phyloP scores from a whole-genome alignment of 371 early-diverging fungal genomes.

The Mucor irregularis region DNA sequence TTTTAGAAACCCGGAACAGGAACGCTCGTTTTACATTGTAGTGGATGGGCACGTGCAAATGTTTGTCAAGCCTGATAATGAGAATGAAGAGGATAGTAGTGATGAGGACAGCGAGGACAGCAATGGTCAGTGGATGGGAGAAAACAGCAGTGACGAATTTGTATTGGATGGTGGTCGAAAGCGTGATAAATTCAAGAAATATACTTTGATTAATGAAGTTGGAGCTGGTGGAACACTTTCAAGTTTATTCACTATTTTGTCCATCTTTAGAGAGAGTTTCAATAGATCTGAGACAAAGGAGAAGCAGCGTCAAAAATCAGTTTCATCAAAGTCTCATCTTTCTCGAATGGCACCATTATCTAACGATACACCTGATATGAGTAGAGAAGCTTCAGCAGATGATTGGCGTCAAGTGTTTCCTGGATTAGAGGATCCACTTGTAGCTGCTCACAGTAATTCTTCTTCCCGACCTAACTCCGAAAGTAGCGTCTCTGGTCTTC shows the following conservation, averaged over 20 bases:
- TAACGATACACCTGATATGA: conserved; percentile 13
- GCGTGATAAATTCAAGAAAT: conserved; percentile 49
- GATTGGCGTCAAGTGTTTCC: conserved; percentile 53
- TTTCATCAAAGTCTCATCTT: conserved; percentile 1
- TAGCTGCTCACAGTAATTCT: not conserved
- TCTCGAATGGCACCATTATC: conserved; percentile 6
- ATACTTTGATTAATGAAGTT: conserved; percentile 87
- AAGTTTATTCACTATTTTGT: conserved; percentile 89
- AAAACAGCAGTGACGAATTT: conserved; percentile 9
- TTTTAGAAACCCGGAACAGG: conserved; percentile 75
- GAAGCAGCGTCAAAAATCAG: conserved; percentile 32
- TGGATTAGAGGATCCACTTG: conserved; percentile 26
- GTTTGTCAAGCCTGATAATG: conserved; percentile 57
- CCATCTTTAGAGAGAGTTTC: conserved; percentile 85
- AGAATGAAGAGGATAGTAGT: conserved; percentile 29
- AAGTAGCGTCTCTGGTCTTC: not conserved
- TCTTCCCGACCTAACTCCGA: conserved; percentile 11
- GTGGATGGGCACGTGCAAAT: conserved; percentile 93
- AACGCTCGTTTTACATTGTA: conserved; percentile 88
- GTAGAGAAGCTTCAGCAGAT: conserved; percentile 31
- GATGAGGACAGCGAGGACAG: conserved; percentile 24
- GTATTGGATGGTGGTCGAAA: not conserved
- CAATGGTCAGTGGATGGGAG: not conserved
- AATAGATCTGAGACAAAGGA: conserved; percentile 56
- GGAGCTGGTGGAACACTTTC: conserved; percentile 90